phyloP scores from a whole-genome alignment of 441 rosid genomes.

The Manihot esculenta region DNA sequence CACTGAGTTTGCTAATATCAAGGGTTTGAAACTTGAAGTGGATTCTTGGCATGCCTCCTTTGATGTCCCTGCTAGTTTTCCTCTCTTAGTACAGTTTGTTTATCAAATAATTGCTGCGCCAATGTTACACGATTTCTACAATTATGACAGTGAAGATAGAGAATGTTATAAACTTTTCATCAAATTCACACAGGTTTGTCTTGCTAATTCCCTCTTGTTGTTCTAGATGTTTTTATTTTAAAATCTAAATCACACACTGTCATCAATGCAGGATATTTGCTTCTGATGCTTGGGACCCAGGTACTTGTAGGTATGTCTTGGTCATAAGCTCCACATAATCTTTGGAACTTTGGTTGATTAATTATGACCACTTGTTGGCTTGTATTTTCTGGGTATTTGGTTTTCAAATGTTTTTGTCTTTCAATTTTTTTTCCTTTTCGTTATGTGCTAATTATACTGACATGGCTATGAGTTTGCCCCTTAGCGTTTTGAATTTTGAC shows the following conservation, averaged over 20 bases:
- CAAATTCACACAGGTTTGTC: conserved; percentile 40
- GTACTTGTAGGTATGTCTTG: neutral
- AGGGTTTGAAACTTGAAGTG: too few species aligned
- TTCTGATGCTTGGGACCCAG: neutral
- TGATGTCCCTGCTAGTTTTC: too few species aligned
- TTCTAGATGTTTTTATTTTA: neutral
- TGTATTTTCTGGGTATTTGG: neutral
- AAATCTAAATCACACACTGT: neutral
- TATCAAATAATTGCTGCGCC: conserved; percentile 32
- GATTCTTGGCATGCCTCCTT: too few species aligned
- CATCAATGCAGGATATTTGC: neutral
- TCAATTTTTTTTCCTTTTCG: neutral
- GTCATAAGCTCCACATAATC: neutral
- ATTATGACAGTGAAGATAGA: conserved; percentile 27
- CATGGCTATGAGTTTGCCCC: neutral
- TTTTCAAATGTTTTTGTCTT: neutral
- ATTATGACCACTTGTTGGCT: neutral
- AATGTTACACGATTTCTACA: conserved; percentile 43
- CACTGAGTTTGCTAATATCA: too few species aligned
- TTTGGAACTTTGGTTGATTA: neutral
- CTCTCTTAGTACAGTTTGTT: conserved; percentile 25
- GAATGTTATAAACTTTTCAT: conserved; percentile 30
- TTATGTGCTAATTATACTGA: neutral
- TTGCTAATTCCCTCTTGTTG: neutral
- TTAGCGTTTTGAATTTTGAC: neutral